Evolutionary conservation across 495 filamentous ascomycete genomes (phyloP), one percentile per base, ranked within the genome.

Genomic region (Aspergillus hancockii): DNA sequence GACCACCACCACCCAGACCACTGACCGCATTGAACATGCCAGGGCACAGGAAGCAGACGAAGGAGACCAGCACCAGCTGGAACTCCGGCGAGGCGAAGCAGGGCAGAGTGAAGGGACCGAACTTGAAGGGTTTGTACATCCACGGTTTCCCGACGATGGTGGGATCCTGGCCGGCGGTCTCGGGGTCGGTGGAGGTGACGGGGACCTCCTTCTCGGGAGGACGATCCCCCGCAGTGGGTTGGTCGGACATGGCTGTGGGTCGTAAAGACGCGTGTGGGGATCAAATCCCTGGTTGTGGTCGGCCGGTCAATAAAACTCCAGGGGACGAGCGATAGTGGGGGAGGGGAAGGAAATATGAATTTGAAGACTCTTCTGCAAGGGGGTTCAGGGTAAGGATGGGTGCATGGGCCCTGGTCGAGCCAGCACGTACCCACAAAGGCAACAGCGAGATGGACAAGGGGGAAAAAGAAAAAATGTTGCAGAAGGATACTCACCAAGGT

Each of bases 1-100:
- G 68, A 36, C 91, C 91, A 74, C 79, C 89, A 49, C 85, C 91
- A 63, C 91, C 91, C 23, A 94, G 79, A 62, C 89, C 89, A 52
- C 71, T 78, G 36, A 93, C 74, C 21, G 90, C 90, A 70, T 93
- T 96, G 79, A 85, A 93, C 82, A 88, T 90, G 69, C 90, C 91
- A 8, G 91, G 91, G 68, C 91, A 94, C 58, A 96, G 76, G 81
- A 96, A 96, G 74, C 91, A 96, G 52, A 94, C 90, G 62, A 93
- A 82, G 21, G 90, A 84, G 45, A 93, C 88, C 74, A 95, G 77
- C 30, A 89, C 59, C 40, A 93, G 77, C 71, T 93, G 90, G 41
- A 83, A 71, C 62, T 86, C 83, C 3, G 90, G 90, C 23, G 89
- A 92, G 53, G 90, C 89, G 75, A 87, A 92, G 80, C 84, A 92